These are phyloP conservation scores for Stephanodiscus triporus DNA, from an alignment of 108 stramenopile genomes.

Conservation along the genomic window DNA sequence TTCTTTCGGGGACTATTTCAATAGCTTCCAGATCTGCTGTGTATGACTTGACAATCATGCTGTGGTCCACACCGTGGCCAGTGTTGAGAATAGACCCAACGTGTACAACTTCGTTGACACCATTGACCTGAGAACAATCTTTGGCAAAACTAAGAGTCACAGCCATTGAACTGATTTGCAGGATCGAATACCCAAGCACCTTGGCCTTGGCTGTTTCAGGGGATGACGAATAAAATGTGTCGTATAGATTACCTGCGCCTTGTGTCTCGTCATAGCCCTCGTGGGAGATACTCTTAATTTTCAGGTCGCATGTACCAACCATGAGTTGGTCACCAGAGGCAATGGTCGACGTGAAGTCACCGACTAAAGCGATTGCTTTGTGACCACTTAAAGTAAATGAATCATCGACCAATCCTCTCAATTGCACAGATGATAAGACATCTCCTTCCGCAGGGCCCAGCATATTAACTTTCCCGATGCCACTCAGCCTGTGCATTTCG, in stretches of 20 bases:
- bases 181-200: conserved; percentile 19
- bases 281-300: conserved; percentile 14
- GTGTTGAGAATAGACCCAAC: conserved; percentile 31
- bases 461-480: conserved; percentile 49
- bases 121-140: conserved; percentile 29
- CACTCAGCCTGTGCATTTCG: conserved; percentile 40
- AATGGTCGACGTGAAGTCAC: conserved; percentile 33
- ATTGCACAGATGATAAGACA: conserved; percentile 15
- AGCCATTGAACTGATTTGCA: conserved; percentile 7
- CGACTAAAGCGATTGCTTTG: conserved; percentile 34
- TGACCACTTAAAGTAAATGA: conserved; percentile 22
- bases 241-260: conserved; percentile 32
- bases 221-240: conserved; percentile 18
- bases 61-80: conserved; percentile 27
- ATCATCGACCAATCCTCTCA: conserved; percentile 34
- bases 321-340: conserved; percentile 28
- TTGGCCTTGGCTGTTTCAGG: conserved; percentile 23
- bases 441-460: conserved; percentile 24
- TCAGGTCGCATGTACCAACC: conserved; percentile 26
- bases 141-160: conserved; percentile 9
- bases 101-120: conserved; percentile 13
- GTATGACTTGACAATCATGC: conserved; percentile 41
- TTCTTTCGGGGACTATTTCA: conserved; percentile 32
- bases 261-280: conserved; percentile 20
- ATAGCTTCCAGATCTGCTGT: conserved; percentile 34